Conservation (phyloP, 306 rosid genomes). For the Cajanus cajan region DNA sequence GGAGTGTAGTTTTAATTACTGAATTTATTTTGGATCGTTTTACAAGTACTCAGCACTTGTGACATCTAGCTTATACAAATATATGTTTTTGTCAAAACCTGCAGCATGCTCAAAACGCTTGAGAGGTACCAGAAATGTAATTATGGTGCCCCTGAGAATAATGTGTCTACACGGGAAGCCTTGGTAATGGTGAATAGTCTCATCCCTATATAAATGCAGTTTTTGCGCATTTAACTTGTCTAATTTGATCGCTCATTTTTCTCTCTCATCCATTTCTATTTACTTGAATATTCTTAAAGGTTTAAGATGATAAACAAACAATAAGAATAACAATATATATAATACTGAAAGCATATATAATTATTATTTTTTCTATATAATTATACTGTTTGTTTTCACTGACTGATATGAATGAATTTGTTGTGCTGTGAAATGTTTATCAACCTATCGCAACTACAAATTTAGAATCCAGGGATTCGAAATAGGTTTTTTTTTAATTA, state of each 20-base stretch:
- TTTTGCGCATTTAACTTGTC: background rate
- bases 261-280: background rate
- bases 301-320: background rate
- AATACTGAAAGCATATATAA: background rate
- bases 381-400: background rate
- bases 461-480: too few species aligned
- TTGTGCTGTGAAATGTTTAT: background rate
- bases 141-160: conserved; percentile 92
- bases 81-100: background rate
- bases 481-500: background rate
- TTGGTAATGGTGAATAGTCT: conserved; percentile 62
- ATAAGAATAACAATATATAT: too few species aligned
- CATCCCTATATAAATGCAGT: background rate
- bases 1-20: background rate
- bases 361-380: background rate
- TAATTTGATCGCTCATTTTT: background rate
- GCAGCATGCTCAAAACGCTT: conserved; percentile 98
- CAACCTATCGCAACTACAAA: too few species aligned
- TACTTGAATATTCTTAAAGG: background rate
- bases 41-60: background rate
- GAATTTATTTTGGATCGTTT: background rate
- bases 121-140: conserved; percentile 98
- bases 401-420: background rate
- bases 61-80: background rate
- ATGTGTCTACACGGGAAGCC: conserved; percentile 85